Evolutionary conservation across 2,329 filamentous ascomycete genomes (phyloP), one percentile per base, ranked within the genome.

Genomic region (Sarocladium oryzae): DNA sequence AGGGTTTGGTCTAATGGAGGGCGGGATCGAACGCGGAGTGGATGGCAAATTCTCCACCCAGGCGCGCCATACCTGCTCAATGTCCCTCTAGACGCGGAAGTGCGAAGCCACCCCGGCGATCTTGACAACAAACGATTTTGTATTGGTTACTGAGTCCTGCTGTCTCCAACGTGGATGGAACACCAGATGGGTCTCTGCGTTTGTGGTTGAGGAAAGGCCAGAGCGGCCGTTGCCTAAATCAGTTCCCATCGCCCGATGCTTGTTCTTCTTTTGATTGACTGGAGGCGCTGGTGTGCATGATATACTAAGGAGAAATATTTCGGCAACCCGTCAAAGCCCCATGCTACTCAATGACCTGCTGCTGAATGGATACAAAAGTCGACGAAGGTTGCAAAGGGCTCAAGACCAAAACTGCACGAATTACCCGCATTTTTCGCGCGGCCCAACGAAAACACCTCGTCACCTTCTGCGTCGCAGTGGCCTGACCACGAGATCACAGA

Each of bases 61-160:
- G n/a, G 28, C 28, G 28, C 43, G 18, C 26, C n/a, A 11, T 48
- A 15, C 21, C 20, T 13, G 43, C 24, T 48, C 16, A 6, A 7
- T 9, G 11, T 21, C 28, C 18, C 28, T 33, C 43, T 48, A 30
- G 43, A 48, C 43, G 28, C 43, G 43, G 43, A 33, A 30, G 43
- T 20, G 43, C 40, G 33, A 48, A 48, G 43, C 43, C 43, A 48
- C 43, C 43, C 43, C 28, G 43, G 43, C 43, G 43, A 48, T 48
- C 43, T 30, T 48, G 43, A 48, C 26, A 33, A 26, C 5, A 33
- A 21, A 48, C 26, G 43, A 33, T 30, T n/a, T 48, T 24, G 26
- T 48, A 33, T 30, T 33, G 43, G 43, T 32, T 16, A 33, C 9
- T 3, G n/a, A 20, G 7, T 20, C n/a, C 36, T n/a, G 4, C 40